phyloP scores from a whole-genome alignment of 345 rosid genomes.

The Arabidopsis suecica region DNA sequence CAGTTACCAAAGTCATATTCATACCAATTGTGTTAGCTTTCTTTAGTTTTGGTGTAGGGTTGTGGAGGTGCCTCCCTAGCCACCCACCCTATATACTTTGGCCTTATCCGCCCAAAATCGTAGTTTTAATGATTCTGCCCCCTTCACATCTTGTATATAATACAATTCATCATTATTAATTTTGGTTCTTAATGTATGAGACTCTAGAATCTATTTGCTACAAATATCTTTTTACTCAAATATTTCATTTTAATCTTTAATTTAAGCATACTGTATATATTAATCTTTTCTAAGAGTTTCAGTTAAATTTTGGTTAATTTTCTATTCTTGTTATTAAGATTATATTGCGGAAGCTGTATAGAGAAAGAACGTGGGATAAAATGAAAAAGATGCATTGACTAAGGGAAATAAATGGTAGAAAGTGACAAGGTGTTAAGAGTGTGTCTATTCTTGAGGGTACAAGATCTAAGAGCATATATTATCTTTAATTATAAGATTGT shows the following conservation, averaged over 20 bases:
- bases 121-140: conserved; percentile 32
- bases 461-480: conserved; percentile 37
- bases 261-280: not conserved
- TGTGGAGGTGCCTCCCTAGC: conserved; percentile 36
- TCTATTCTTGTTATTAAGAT: not conserved
- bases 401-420: conserved; percentile 5
- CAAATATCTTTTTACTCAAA: conserved; percentile 4
- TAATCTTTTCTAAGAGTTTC: not conserved
- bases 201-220: not conserved
- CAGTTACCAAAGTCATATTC: not conserved
- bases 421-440: conserved; percentile 28
- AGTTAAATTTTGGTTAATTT: not conserved
- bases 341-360: not conserved
- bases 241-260: not conserved
- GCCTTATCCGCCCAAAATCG: conserved; percentile 33
- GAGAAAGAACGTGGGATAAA: conserved; percentile 21
- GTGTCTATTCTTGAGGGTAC: conserved; percentile 37
- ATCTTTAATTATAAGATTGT: conserved; percentile 33
- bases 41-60: conserved; percentile 13
- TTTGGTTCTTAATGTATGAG: not conserved
- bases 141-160: conserved; percentile 24
- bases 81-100: conserved; percentile 42
- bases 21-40: not conserved
- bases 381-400: not conserved
- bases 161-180: not conserved